Conservation (phyloP, 805 yeast species). For the Kazachstania africana region DNA sequence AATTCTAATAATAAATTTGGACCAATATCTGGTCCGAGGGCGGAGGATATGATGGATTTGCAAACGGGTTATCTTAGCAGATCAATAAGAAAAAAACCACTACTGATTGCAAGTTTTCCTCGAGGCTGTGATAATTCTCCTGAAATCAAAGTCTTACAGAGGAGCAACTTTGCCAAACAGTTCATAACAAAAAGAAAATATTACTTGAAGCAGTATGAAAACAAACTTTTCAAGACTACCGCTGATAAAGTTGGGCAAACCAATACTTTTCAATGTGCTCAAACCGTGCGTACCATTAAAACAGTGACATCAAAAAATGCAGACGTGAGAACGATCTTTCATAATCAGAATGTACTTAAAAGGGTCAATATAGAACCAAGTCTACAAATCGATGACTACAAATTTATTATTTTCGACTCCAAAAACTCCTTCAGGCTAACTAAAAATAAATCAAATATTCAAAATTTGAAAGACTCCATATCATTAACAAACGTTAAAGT, state of each 20-base stretch:
- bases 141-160: constrained; percentile 14
- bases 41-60: constrained; percentile 18
- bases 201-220: constrained; percentile 13
- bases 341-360: constrained; percentile 18
- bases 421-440: not conserved
- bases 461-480: no score
- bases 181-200: constrained; percentile 18
- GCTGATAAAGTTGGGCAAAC: constrained; percentile 1
- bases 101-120: constrained; percentile 21
- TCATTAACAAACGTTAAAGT: no score
- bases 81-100: constrained; percentile 16
- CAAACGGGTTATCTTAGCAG: constrained; percentile 11
- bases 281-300: constrained; percentile 15
- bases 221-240: not conserved
- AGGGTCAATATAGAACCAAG: constrained; percentile 4
- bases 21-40: constrained; percentile 11
- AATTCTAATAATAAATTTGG: constrained; percentile 4
- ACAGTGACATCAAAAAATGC: constrained; percentile 16
- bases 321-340: constrained; percentile 20
- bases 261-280: constrained; percentile 10
- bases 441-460: no score
- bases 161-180: constrained; percentile 12
- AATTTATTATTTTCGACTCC: not conserved
- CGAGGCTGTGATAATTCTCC: constrained; percentile 21
- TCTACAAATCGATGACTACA: not conserved